phyloP scores from a whole-genome alignment of 306 rosid species.

The Trifolium repens region DNA sequence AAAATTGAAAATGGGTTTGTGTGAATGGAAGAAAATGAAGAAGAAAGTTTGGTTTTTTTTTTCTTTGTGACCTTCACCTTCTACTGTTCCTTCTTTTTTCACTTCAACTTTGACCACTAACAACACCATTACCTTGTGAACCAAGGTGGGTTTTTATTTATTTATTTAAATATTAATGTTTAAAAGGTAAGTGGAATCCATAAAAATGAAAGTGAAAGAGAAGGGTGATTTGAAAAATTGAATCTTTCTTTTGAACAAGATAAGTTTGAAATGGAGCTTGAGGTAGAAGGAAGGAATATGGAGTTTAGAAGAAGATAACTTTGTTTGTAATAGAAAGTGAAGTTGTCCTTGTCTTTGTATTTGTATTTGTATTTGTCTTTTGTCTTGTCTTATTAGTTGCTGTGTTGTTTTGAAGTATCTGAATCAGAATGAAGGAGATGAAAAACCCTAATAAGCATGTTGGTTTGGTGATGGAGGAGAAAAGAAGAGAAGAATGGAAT shows the following conservation, averaged over 20 bases:
- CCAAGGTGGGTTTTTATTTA: background rate
- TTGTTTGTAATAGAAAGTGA: constrained; percentile 13
- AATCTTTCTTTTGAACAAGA: constrained; percentile 36
- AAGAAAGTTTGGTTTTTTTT: constrained; percentile 27
- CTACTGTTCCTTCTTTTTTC: constrained; percentile 4
- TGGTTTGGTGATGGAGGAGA: constrained; percentile 1
- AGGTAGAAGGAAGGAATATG: constrained; percentile 47
- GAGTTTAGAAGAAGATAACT: background rate
- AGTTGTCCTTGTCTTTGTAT: constrained; percentile 13
- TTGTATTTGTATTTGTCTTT: background rate
- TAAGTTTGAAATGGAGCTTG: constrained; percentile 46
- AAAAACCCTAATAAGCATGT: constrained; percentile 51
- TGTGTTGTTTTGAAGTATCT: constrained; percentile 23
- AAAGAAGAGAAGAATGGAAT: constrained; percentile 3
- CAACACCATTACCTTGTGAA: constrained; percentile 21
- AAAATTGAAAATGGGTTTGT: constrained; percentile 1
- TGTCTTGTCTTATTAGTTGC: too few species aligned
- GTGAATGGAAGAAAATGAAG: background rate
- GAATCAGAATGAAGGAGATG: background rate
- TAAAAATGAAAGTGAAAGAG: background rate
- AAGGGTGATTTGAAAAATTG: background rate
- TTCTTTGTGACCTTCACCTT: constrained; percentile 21
- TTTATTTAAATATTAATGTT: background rate
- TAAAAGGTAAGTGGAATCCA: constrained; percentile 17
- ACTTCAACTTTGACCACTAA: constrained; percentile 3